Base-by-base conservation (phyloP, 225 moss, liverwort and hornwort species). In the Polytrichum commune region DNA sequence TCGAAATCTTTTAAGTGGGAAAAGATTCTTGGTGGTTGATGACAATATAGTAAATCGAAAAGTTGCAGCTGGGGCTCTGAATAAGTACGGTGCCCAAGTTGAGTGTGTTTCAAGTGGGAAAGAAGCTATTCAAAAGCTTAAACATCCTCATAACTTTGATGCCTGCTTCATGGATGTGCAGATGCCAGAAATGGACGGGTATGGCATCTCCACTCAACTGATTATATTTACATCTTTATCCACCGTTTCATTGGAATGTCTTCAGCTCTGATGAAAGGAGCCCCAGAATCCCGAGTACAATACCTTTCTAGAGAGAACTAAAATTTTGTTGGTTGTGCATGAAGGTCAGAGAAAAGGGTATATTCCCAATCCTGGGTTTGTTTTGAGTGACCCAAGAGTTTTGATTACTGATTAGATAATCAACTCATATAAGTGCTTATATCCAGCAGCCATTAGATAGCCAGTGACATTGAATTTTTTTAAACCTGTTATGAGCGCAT, bases 181-280 rank as follows among this genome's bases (percentile, higher is more conserved):
- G 79, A 89, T 89, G 89, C 89, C 89, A 55, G 89, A 89, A 79
- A 89, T 89, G 89, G 89, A 89, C 64, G 89, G 89, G 89, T 89
- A 86, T 19, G 56, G 30, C 71, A 70, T 80, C 73, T 65, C 28
- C 35, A 27, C 18, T 20, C 20, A 30, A 24, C 19, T 62, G n/a
- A 20, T 35, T 60, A n/a, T 5, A 19, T 38, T 38, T 66, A 22
- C 25, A 8, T 64, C 26, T 27, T 64, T 27, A 58, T 20, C 1
- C 9, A 58, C 22, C 20, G 58, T 24, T 16, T 46, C 13, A 46
- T 46, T 46, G 16, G 16, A 46, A 46, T 46, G 16, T 13, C 46
- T 3, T 46, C 13, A 46, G 16, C 16, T 9, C 46, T 46, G 13
- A 3, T 46, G 16, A 46, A 46, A 46, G 46, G 13, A 38, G 38